phyloP scores from a whole-genome alignment of 441 rosid species.

The Gossypium trilobum region DNA sequence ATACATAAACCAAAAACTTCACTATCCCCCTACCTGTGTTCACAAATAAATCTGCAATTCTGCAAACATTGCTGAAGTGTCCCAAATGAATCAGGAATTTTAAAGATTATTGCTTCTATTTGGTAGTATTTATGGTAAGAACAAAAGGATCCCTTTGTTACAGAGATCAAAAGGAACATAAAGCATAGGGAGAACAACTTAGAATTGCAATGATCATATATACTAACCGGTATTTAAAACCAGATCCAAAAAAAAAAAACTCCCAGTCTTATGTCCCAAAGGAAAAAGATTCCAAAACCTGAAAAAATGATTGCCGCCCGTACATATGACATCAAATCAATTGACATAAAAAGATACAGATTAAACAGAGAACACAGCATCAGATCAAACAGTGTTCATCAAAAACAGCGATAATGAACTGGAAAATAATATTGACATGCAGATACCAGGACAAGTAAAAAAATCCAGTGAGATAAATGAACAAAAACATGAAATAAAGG shows the following conservation, averaged over 20 bases:
- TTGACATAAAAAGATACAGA: neutral
- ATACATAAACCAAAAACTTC: neutral
- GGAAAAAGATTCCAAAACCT: neutral
- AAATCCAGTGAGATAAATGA: neutral
- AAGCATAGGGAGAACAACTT: neutral
- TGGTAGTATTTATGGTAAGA: neutral
- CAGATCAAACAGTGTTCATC: neutral
- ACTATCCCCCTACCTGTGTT: neutral
- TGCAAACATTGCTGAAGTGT: neutral
- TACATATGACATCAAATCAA: neutral
- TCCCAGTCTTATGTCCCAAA: neutral
- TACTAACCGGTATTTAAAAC: neutral
- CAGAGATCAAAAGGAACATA: conserved; percentile 4
- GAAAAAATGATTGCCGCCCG: neutral
- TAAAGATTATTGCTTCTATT: neutral
- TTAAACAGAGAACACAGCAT: neutral
- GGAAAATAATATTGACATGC: neutral
- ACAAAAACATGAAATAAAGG: neutral
- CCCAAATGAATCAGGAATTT: neutral
- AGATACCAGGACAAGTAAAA: neutral
- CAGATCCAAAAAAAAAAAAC: neutral
- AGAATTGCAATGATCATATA: neutral
- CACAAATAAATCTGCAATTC: conserved; percentile 1
- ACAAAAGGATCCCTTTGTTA: conserved; percentile 15
- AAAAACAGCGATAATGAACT: neutral